These are phyloP conservation scores for Orychophragmus violaceus DNA, from an alignment of 345 rosid species.

Conservation along the genomic window DNA sequence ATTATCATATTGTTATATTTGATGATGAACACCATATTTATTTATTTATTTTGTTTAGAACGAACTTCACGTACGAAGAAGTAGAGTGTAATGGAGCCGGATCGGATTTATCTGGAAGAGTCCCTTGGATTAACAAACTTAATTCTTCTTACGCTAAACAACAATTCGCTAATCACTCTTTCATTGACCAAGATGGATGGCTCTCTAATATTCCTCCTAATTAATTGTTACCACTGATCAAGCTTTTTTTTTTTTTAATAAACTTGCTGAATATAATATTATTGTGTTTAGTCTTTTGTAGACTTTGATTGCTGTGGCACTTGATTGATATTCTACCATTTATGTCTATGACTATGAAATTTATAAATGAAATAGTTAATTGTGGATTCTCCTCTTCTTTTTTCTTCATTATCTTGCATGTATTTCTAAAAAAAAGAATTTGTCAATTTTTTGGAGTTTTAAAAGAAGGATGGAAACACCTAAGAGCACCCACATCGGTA, in stretches of 20 bases:
- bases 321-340: neutral
- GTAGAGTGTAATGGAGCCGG: constrained; percentile 37
- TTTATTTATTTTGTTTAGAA: constrained; percentile 12
- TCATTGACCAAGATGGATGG: constrained; percentile 41
- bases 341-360: no score
- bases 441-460: no score
- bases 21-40: no score
- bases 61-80: constrained; percentile 36
- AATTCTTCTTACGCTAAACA: neutral
- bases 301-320: neutral
- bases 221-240: no score
- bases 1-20: neutral
- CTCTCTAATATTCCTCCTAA: constrained; percentile 34
- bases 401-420: no score
- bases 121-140: constrained; percentile 39
- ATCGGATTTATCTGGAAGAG: constrained; percentile 33
- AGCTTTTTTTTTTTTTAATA: neutral
- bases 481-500: no score
- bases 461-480: no score
- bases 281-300: neutral
- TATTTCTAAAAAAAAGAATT: no score
- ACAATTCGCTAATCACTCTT: constrained; percentile 20
- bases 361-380: no score
- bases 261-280: neutral
- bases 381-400: no score